phyloP scores from a whole-genome alignment of 2,329 filamentous ascomycete species.

The Xylariaceae sp. region DNA sequence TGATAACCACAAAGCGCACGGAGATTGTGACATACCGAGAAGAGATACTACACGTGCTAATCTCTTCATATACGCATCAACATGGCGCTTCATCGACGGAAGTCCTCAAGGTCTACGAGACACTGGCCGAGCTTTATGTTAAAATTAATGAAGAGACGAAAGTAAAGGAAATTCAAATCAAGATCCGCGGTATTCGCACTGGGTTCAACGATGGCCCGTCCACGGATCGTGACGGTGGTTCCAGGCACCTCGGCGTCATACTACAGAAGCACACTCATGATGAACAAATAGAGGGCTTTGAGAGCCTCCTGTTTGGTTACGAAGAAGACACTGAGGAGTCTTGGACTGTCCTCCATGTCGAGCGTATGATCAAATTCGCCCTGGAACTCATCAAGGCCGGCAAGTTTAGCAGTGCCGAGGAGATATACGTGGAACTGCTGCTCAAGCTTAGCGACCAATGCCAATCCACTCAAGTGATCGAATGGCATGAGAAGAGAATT shows the following conservation, averaged over 20 bases:
- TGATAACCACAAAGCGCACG: constrained; percentile 19
- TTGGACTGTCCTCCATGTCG: constrained; percentile 22
- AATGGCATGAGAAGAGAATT: constrained; percentile 30
- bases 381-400: constrained; percentile 20
- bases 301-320: constrained; percentile 25
- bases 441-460: constrained; percentile 28
- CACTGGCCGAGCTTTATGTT: constrained; percentile 18
- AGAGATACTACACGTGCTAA: constrained; percentile 20
- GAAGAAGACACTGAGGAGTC: constrained; percentile 23
- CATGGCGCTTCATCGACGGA: constrained; percentile 21
- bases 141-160: constrained; percentile 24
- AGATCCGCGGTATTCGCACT: constrained; percentile 12
- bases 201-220: neutral
- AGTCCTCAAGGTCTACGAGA: constrained; percentile 22
- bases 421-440: constrained; percentile 27
- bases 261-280: constrained; percentile 19
- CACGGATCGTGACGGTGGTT: constrained; percentile 3
- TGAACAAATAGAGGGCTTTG: constrained; percentile 22
- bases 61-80: constrained; percentile 25
- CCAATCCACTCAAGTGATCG: neutral
- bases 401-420: constrained; percentile 21
- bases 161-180: constrained; percentile 15
- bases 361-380: constrained; percentile 22
- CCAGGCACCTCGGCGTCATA: constrained; percentile 22
- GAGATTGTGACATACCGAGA: constrained; percentile 25